phyloP scores from a whole-genome alignment of 1,284 basidiomycete genomes.

The Ustilago hordei region DNA sequence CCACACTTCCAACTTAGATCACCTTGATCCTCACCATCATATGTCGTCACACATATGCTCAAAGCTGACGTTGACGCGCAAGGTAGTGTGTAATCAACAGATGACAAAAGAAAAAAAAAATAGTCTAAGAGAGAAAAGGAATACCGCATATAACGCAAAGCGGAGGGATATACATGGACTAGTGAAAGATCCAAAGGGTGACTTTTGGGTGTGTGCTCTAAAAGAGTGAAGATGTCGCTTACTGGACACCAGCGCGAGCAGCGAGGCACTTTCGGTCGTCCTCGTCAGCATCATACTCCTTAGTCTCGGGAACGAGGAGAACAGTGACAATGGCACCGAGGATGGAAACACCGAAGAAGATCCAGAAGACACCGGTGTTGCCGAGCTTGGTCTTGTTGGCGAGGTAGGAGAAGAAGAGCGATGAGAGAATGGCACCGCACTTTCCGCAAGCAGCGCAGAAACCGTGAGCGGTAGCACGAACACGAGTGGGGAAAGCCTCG shows the following conservation, averaged over 20 bases:
- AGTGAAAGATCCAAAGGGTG: constrained; percentile 4
- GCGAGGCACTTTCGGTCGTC: constrained; percentile 62
- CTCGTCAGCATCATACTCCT: constrained; percentile 63
- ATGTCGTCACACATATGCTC: too few species aligned
- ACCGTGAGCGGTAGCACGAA: constrained; percentile 72
- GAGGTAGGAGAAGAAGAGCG: constrained; percentile 65
- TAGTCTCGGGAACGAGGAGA: constrained; percentile 63
- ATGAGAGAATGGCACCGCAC: constrained; percentile 72
- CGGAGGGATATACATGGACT: constrained; percentile 35
- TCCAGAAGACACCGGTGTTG: constrained; percentile 61
- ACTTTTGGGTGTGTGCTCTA: constrained; percentile 8
- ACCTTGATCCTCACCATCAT: background rate
- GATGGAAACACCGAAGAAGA: constrained; percentile 65
- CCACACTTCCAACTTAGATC: background rate
- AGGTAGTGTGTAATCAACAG: background rate
- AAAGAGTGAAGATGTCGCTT: background rate
- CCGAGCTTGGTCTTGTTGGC: constrained; percentile 44
- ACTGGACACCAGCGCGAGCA: constrained; percentile 47
- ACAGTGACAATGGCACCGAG: constrained; percentile 56
- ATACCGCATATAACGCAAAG: constrained; percentile 9
- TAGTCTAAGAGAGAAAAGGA: constrained; percentile 9
- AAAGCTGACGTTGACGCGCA: too few species aligned
- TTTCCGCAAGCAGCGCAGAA: constrained; percentile 72
- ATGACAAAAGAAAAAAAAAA: constrained; percentile 11
- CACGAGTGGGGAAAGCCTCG: constrained; percentile 83